phyloP scores from a whole-genome alignment of 2,329 filamentous ascomycete species.

The Capronia epimyces region DNA sequence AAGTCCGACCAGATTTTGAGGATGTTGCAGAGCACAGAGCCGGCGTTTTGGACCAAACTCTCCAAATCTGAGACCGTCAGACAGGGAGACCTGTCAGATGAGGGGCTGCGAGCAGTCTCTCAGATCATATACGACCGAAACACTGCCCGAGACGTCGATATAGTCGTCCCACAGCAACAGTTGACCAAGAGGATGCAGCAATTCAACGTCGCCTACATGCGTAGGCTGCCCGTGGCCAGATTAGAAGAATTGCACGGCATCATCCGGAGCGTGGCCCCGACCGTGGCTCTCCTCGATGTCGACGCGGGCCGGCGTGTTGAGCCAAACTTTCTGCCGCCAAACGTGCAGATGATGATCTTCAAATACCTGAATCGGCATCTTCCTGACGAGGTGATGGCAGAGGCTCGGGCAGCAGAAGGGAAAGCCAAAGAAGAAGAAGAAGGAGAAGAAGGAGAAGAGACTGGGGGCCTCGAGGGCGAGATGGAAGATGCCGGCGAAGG shows the following conservation, averaged over 20 bases:
- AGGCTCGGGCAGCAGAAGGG: neutral
- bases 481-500: neutral
- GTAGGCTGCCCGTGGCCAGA: neutral
- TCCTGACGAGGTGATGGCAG: neutral
- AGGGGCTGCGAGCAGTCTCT: neutral
- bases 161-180: neutral
- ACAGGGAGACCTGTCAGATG: neutral
- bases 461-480: neutral
- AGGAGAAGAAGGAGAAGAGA: neutral
- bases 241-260: conserved; percentile 2
- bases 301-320: neutral
- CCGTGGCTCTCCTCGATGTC: neutral
- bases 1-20: neutral
- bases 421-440: neutral
- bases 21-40: conserved; percentile 2
- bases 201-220: conserved; percentile 4
- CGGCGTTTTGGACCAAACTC: neutral
- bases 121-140: conserved; percentile 4
- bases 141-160: conserved; percentile 1
- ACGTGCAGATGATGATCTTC: neutral
- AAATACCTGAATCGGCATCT: conserved; percentile 1
- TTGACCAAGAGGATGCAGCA: neutral
- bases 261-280: neutral
- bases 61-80: neutral
- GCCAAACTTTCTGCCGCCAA: conserved; percentile 2